Evolutionary conservation across 805 yeast genomes (phyloP).

Genomic region (Nakazawaea anatomiae): DNA sequence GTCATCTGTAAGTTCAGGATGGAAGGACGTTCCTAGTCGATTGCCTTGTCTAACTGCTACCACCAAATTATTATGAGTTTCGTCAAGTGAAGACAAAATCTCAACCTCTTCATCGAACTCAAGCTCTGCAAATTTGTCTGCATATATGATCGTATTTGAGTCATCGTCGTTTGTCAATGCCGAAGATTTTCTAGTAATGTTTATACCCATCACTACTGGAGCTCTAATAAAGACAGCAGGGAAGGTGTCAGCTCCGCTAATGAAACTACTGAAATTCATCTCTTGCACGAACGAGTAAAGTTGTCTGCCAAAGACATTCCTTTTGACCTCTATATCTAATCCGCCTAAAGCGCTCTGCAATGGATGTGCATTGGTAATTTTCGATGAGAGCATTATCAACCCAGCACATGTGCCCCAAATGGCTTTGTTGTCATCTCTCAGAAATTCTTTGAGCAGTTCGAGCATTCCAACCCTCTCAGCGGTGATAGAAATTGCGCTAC

Average conservation of each 20-base stretch:
- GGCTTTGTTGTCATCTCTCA: slow-evolving; percentile 42
- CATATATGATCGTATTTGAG: not conserved
- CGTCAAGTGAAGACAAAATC: slow-evolving; percentile 33
- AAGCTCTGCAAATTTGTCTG: not conserved
- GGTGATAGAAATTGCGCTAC: slow-evolving; percentile 63
- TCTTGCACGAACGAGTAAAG: slow-evolving; percentile 52
- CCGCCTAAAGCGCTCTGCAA: slow-evolving; percentile 59
- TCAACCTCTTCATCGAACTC: slow-evolving; percentile 27
- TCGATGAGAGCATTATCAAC: slow-evolving; percentile 55
- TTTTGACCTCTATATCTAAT: slow-evolving; percentile 52
- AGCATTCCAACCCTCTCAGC: slow-evolving; percentile 60
- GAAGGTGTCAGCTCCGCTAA: slow-evolving; percentile 32
- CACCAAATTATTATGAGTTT: slow-evolving; percentile 31
- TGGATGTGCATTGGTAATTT: slow-evolving; percentile 44
- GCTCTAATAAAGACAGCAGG: slow-evolving; percentile 64
- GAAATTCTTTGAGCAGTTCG: slow-evolving; percentile 46
- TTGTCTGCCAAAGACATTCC: slow-evolving; percentile 81
- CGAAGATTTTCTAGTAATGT: slow-evolving; percentile 13
- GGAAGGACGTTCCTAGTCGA: slow-evolving; percentile 70
- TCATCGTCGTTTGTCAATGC: too few relatives aligned
- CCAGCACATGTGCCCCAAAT: slow-evolving; percentile 92
- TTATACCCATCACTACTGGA: slow-evolving; percentile 45
- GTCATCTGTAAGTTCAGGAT: slow-evolving; percentile 66
- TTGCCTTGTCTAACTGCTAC: slow-evolving; percentile 73
- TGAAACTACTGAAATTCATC: slow-evolving; percentile 36